Evolutionary conservation across 2,329 filamentous ascomycete genomes (phyloP).

Genomic region (Cladosporium cucumerinum): DNA sequence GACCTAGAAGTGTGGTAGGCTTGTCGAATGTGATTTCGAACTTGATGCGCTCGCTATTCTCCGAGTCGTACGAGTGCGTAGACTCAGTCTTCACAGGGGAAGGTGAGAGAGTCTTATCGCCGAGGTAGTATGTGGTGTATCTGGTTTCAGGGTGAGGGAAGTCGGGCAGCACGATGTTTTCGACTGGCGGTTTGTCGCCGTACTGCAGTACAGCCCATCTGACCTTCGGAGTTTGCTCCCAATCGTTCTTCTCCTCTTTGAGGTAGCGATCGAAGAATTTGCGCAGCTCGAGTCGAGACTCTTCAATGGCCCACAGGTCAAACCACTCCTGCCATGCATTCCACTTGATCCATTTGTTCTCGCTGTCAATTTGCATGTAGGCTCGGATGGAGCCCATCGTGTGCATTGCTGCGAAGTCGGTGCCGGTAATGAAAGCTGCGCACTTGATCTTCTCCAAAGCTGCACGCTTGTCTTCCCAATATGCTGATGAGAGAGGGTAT

Average conservation of each 20-base stretch:
- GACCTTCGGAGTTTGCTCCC: conserved; percentile 45
- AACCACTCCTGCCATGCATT: conserved; percentile 44
- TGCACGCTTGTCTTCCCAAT: conserved; percentile 19
- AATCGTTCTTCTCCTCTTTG: conserved; percentile 42
- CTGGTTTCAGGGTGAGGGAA: conserved; percentile 15
- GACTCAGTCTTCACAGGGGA: background rate
- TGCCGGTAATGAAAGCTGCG: conserved; percentile 18
- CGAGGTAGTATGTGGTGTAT: conserved; percentile 10
- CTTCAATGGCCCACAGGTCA: conserved; percentile 37
- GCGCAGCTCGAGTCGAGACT: conserved; percentile 38
- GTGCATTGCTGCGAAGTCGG: conserved; percentile 16
- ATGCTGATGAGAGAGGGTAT: conserved; percentile 14
- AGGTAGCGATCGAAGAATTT: conserved; percentile 39
- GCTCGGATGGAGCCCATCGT: conserved; percentile 25
- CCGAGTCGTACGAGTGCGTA: conserved; percentile 18
- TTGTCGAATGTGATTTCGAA: conserved; percentile 44
- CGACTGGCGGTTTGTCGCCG: conserved; percentile 30
- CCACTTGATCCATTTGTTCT: conserved; percentile 45
- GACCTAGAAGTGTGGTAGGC: conserved; percentile 41
- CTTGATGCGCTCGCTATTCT: conserved; percentile 3
- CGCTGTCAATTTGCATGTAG: conserved; percentile 37
- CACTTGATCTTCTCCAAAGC: conserved; percentile 17
- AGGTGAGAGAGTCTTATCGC: background rate
- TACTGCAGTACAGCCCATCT: conserved; percentile 41
- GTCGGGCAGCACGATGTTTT: conserved; percentile 7